Evolutionary conservation across 192 early-diverging fungal species (phyloP).

Genomic region (Podila epicladia): DNA sequence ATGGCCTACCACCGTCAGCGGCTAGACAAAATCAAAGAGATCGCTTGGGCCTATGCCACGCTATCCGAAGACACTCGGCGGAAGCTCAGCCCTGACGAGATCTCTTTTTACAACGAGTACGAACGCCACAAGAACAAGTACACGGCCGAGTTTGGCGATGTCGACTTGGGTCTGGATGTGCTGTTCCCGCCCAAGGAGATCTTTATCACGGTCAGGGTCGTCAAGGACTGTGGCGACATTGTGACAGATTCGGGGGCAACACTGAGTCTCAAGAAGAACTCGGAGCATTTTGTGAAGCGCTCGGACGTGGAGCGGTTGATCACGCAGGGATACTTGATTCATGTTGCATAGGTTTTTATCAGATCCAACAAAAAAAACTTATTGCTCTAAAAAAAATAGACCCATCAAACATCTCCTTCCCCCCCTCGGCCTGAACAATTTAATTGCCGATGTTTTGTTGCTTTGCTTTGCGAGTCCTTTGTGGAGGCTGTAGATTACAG

Average conservation of each 20-base stretch:
- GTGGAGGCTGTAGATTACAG: not conserved
- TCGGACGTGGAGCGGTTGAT: constrained; percentile 93
- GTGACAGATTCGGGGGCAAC: constrained; percentile 83
- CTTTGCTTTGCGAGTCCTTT: not conserved
- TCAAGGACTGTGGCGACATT: constrained; percentile 91
- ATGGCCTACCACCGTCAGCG: constrained; percentile 88
- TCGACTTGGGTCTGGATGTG: constrained; percentile 81
- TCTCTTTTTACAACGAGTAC: constrained; percentile 72
- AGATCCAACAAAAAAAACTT: not conserved
- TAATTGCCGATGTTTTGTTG: no score
- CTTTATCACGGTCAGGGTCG: constrained; percentile 91
- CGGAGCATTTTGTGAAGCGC: constrained; percentile 86
- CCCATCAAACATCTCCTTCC: not conserved
- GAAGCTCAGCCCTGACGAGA: constrained; percentile 62
- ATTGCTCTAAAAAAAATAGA: not conserved
- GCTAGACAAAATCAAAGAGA: constrained; percentile 69
- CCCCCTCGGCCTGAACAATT: no score
- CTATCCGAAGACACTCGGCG: constrained; percentile 17
- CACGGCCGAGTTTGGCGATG: constrained; percentile 64
- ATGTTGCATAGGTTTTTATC: constrained; percentile 58
- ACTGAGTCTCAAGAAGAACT: constrained; percentile 78
- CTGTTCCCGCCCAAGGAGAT: constrained; percentile 89
- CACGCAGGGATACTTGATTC: constrained; percentile 82
- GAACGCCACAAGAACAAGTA: constrained; percentile 73
- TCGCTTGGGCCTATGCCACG: constrained; percentile 63